Conservation (phyloP, 192 early-diverging fungal species). For the Backusella parvicylindrica region DNA sequence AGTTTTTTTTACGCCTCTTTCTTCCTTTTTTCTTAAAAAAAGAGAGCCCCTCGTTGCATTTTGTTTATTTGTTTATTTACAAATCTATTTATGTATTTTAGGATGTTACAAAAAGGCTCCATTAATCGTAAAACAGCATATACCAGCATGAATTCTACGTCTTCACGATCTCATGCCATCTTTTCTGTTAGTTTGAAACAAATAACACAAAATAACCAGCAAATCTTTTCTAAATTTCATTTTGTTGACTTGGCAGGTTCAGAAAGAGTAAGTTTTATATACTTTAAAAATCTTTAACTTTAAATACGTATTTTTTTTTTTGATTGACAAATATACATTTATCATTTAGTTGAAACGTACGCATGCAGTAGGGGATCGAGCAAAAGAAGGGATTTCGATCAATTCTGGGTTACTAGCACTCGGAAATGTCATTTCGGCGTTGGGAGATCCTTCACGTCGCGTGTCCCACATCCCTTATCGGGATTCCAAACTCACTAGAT, state of each 20-base stretch:
- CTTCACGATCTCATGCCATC: slow-evolving; percentile 95
- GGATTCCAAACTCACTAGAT: slow-evolving; percentile 92
- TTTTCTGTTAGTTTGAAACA: slow-evolving; percentile 89
- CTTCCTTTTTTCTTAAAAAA: not conserved
- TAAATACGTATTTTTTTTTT: not conserved
- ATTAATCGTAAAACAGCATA: slow-evolving; percentile 67
- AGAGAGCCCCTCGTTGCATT: not conserved
- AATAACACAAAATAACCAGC: slow-evolving; percentile 24
- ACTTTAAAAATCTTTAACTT: not conserved
- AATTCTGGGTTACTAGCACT: slow-evolving; percentile 91
- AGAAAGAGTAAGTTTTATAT: slow-evolving; percentile 58
- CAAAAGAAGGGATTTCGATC: slow-evolving; percentile 95
- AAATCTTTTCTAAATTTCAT: slow-evolving; percentile 75
- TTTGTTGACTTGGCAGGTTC: slow-evolving; percentile 99
- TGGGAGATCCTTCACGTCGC: slow-evolving; percentile 71
- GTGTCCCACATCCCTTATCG: slow-evolving; percentile 87
- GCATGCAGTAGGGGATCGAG: slow-evolving; percentile 84
- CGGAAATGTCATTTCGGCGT: slow-evolving; percentile 94
- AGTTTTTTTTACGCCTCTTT: not conserved
- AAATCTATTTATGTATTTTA: slow-evolving; percentile 25
- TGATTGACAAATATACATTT: slow-evolving; percentile 10
- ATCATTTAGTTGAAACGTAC: slow-evolving; percentile 76
- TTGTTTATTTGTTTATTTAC: not conserved
- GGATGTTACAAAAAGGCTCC: slow-evolving; percentile 52
- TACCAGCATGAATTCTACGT: slow-evolving; percentile 93